phyloP scores from a whole-genome alignment of 176 grass and related monocot species.

The Aegilops umbellulata region DNA sequence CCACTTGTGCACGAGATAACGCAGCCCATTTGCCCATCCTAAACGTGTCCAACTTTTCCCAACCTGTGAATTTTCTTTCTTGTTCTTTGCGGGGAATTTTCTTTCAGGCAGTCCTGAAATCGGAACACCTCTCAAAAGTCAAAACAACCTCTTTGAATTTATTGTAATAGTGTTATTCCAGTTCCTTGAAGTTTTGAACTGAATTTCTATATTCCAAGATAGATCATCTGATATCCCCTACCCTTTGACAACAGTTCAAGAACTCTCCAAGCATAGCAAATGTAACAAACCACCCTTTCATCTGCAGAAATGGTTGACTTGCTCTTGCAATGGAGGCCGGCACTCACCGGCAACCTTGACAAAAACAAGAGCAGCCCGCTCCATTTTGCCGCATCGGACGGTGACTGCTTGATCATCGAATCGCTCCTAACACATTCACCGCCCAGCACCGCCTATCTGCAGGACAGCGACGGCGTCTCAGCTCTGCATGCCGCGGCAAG shows the following conservation, averaged over 20 bases:
- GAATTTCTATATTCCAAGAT: neutral
- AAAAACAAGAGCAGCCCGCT: slow-evolving; percentile 25
- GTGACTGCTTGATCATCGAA: slow-evolving; percentile 18
- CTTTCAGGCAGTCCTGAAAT: no score
- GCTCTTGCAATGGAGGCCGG: slow-evolving; percentile 37
- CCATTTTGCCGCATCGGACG: slow-evolving; percentile 34
- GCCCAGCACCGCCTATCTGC: slow-evolving; percentile 2
- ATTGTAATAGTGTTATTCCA: neutral
- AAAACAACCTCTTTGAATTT: neutral
- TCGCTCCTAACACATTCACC: neutral
- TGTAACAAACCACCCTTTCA: neutral
- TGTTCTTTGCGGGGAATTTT: no score
- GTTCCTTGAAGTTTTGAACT: neutral
- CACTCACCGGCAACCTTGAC: slow-evolving; percentile 14
- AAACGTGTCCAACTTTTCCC: no score
- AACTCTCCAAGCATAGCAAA: neutral
- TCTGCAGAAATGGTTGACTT: slow-evolving; percentile 35
- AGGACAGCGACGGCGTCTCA: slow-evolving; percentile 23
- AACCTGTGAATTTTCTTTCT: no score
- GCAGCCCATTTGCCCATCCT: no score
- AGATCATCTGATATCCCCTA: no score
- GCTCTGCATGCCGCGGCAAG: slow-evolving; percentile 27
- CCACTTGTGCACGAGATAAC: neutral
- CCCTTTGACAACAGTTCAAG: neutral
- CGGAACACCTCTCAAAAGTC: no score